These are phyloP conservation scores for Yamadazyma songkhlaensis DNA, from an alignment of 1,139 yeast genomes.

Conservation along the genomic window DNA sequence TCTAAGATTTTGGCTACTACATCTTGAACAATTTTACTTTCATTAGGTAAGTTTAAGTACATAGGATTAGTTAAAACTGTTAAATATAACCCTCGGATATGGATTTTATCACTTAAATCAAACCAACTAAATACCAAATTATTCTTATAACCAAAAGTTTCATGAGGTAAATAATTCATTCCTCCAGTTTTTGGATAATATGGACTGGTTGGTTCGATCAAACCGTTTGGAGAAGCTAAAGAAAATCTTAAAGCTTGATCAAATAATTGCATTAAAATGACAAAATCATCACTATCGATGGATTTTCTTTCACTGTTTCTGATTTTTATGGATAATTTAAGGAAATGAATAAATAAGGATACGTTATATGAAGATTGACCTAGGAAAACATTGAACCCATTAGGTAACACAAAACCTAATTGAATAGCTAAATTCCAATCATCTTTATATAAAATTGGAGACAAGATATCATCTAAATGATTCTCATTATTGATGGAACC, in stretches of 20 bases:
- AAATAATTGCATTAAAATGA: constrained; percentile 9
- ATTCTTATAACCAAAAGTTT: constrained; percentile 15
- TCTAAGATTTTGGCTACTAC: constrained; percentile 14
- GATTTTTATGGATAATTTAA: constrained; percentile 13
- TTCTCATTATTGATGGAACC: constrained; percentile 14
- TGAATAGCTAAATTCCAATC: constrained; percentile 22
- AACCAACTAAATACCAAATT: constrained; percentile 17
- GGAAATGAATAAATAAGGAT: constrained; percentile 12
- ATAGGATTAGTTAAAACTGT: constrained; percentile 11
- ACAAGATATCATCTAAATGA: constrained; percentile 14
- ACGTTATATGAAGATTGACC: constrained; percentile 15
- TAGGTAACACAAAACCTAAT: constrained; percentile 15
- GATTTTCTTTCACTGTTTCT: constrained; percentile 7
- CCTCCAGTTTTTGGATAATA: constrained; percentile 17
- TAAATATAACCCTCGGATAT: constrained; percentile 14
- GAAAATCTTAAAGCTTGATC: constrained; percentile 12
- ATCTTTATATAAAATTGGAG: constrained; percentile 18
- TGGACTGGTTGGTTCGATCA: constrained; percentile 12
- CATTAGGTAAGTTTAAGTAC: constrained; percentile 11
- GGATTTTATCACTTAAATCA: constrained; percentile 17
- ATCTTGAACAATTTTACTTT: constrained; percentile 14
- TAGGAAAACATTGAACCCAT: constrained; percentile 15
- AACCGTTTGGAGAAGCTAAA: constrained; percentile 13
- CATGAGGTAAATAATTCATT: constrained; percentile 13
- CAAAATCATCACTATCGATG: constrained; percentile 13